Conservation (phyloP, 1,139 yeast genomes). For the Taiozyma sp. region DNA sequence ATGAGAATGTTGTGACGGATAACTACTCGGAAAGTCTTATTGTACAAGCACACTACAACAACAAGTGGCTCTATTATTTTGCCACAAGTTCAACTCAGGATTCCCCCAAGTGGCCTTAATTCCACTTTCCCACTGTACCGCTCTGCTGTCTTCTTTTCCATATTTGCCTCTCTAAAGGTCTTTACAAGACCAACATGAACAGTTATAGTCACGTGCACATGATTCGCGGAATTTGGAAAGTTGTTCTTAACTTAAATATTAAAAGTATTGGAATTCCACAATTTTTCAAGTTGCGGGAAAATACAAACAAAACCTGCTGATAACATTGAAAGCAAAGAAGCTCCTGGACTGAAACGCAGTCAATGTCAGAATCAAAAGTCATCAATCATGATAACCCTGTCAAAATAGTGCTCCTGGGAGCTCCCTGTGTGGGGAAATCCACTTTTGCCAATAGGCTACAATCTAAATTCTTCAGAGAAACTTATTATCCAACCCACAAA, state of each 20-base stretch:
- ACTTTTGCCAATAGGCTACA: slow-evolving; percentile 31
- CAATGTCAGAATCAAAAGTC: background rate
- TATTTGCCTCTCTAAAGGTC: no score
- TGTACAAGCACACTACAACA: background rate
- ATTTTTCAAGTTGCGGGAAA: background rate
- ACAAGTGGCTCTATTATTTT: background rate
- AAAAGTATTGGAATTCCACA: background rate
- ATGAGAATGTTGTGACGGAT: background rate
- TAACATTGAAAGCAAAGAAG: no score
- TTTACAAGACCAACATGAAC: background rate
- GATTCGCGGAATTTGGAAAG: background rate
- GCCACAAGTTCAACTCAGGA: background rate
- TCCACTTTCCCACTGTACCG: no score
- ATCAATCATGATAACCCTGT: slow-evolving; percentile 34
- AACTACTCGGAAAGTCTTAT: background rate
- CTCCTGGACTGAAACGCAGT: background rate
- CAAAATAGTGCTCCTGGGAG: slow-evolving; percentile 54
- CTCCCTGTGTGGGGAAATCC: slow-evolving; percentile 45
- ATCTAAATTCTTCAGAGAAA: slow-evolving; percentile 25
- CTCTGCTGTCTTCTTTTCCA: background rate
- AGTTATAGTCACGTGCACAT: background rate
- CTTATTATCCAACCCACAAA: slow-evolving; percentile 60
- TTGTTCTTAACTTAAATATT: no score
- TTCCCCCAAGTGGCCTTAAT: background rate
- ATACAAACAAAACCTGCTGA: background rate